A percentile compares a stretch with the other conserved stretches of the same genome.
phyloP scores from a whole-genome alignment of 345 rosid species.

The Eucalyptus dawsonii region DNA sequence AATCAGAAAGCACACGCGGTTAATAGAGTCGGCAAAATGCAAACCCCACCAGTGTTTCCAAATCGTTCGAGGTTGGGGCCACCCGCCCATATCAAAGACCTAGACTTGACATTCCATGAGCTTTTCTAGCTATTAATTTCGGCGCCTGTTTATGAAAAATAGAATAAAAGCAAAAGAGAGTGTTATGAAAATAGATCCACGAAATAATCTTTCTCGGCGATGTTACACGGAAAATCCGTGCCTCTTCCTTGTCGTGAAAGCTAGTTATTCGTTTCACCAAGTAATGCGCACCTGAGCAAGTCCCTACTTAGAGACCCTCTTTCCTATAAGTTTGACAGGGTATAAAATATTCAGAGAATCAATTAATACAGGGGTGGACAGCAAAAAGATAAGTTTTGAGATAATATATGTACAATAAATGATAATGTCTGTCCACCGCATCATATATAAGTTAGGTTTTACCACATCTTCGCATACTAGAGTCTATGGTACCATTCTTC shows the following conservation, averaged over 20 bases:
- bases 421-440: not conserved
- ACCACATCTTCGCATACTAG: too few species aligned
- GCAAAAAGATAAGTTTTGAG: not conserved
- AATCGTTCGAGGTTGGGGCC: not conserved
- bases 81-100: not conserved
- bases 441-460: not conserved
- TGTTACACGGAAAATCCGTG: not conserved
- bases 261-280: not conserved
- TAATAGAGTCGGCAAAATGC: not conserved
- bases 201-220: not conserved
- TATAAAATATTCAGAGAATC: not conserved
- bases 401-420: not conserved
- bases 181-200: not conserved
- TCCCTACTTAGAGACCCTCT: not conserved
- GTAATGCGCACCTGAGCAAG: not conserved
- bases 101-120: not conserved
- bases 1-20: not conserved
- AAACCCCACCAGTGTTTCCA: not conserved
- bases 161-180: not conserved
- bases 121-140: not conserved
- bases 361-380: not conserved
- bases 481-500: not conserved
- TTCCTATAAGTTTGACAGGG: not conserved
- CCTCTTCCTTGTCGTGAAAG: not conserved
- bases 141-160: not conserved